Evolutionary conservation across 2,329 filamentous ascomycete genomes (phyloP).

Genomic region (Pestalotiopsis fici): DNA sequence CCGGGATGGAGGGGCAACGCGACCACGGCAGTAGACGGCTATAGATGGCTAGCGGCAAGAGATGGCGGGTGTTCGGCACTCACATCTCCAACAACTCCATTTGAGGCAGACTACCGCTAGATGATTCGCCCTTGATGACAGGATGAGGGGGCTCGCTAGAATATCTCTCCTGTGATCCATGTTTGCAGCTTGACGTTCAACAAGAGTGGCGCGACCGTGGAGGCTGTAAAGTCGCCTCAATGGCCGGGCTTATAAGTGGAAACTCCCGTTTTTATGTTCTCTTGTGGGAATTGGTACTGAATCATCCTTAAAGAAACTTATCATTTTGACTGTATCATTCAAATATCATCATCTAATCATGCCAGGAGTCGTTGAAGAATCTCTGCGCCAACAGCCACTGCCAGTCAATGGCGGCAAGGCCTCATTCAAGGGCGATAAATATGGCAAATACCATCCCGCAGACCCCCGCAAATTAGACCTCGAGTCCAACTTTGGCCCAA

Average conservation of each 20-base stretch:
- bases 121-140: not conserved
- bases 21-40: not conserved
- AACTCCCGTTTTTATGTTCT: not conserved
- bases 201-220: not conserved
- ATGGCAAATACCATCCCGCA: not conserved
- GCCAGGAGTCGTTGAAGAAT: not conserved
- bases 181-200: not conserved
- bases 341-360: not conserved
- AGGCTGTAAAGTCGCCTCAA: not conserved
- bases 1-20: not conserved
- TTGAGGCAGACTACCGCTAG: not conserved
- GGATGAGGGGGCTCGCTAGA: not conserved
- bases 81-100: not conserved
- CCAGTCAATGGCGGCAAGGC: not conserved
- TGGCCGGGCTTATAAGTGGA: not conserved
- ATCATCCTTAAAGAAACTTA: not conserved
- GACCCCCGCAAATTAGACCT: not conserved
- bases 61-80: not conserved
- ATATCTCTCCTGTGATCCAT: not conserved
- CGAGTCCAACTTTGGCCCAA: not conserved
- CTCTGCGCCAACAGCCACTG: not conserved
- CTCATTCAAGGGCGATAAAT: not conserved
- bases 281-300: not conserved
- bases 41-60: not conserved
- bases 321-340: not conserved